These are phyloP conservation scores for Raphanus raphanistrum DNA, from an alignment of 345 rosid genomes.

Conservation along the genomic window DNA sequence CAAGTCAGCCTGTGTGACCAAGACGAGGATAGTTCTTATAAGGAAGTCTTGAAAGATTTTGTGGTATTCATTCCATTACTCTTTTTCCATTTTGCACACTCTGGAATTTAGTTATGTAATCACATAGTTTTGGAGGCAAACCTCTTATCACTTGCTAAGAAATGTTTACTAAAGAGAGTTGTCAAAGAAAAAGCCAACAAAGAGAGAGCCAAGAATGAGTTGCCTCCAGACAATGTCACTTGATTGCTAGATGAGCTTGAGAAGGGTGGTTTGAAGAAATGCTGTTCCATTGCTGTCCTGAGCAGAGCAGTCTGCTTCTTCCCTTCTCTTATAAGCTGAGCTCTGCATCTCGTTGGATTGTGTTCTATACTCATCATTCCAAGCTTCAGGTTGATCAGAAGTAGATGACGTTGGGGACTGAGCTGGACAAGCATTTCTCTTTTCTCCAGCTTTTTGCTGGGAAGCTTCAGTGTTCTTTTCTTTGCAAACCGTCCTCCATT, in stretches of 20 bases:
- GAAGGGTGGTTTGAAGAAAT: slow-evolving; percentile 54
- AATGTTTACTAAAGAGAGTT: slow-evolving; percentile 12
- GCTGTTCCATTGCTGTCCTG: slow-evolving; percentile 61
- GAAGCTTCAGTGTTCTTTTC: slow-evolving; percentile 53
- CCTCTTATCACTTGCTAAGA: neutral
- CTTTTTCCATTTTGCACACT: slow-evolving; percentile 17
- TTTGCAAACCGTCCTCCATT: slow-evolving; percentile 92
- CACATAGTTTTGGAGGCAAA: slow-evolving; percentile 10
- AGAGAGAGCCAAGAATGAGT: slow-evolving; percentile 96
- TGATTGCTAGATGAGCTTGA: slow-evolving; percentile 56
- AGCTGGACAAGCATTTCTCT: slow-evolving; percentile 16
- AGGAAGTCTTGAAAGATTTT: slow-evolving; percentile 38
- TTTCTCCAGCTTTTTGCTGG: slow-evolving; percentile 40
- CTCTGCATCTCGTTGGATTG: slow-evolving; percentile 42
- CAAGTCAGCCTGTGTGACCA: slow-evolving; percentile 37
- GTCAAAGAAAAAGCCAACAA: slow-evolving; percentile 32
- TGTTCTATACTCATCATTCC: slow-evolving; percentile 25
- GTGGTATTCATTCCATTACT: slow-evolving; percentile 14
- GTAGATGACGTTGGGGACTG: slow-evolving; percentile 30
- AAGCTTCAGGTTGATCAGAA: slow-evolving; percentile 51
- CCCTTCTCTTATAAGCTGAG: slow-evolving; percentile 44
- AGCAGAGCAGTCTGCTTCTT: slow-evolving; percentile 61
- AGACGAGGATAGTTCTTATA: slow-evolving; percentile 31
- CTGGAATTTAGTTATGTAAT: slow-evolving; percentile 1
- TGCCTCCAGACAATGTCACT: slow-evolving; percentile 64